Evolutionary conservation across 1,284 basidiomycete genomes (phyloP).

Genomic region (Ustilago tritici): DNA sequence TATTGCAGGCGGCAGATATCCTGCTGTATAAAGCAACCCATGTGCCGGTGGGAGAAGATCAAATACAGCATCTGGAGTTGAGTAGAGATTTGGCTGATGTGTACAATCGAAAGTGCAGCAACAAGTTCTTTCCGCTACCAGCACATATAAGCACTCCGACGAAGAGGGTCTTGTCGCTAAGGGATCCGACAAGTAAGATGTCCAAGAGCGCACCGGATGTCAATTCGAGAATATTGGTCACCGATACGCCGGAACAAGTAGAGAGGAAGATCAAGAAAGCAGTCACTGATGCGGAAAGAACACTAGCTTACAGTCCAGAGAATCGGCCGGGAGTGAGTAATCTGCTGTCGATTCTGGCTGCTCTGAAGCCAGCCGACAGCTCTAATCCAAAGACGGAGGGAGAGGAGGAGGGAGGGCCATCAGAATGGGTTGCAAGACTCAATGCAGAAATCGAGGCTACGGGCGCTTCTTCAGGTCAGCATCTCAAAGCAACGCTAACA

Average conservation of each 20-base stretch:
- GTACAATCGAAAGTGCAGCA: constrained; percentile 78
- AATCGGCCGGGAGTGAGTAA: constrained; percentile 85
- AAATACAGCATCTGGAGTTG: constrained; percentile 91
- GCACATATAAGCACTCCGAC: constrained; percentile 79
- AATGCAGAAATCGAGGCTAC: constrained; percentile 39
- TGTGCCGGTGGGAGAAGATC: constrained; percentile 95
- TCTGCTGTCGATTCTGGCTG: constrained; percentile 77
- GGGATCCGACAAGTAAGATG: constrained; percentile 90
- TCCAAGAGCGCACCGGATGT: constrained; percentile 88
- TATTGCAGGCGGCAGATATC: constrained; percentile 93
- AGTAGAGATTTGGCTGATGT: constrained; percentile 83
- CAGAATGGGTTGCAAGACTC: constrained; percentile 72
- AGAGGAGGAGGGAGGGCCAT: constrained; percentile 14
- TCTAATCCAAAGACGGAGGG: not conserved
- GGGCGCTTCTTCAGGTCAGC: constrained; percentile 75
- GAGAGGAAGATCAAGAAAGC: constrained; percentile 80
- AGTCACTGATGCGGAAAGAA: constrained; percentile 82
- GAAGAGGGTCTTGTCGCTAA: constrained; percentile 80
- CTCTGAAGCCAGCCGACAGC: constrained; percentile 69
- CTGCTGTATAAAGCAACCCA: constrained; percentile 90
- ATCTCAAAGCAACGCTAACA: constrained; percentile 80
- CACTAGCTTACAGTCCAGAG: constrained; percentile 80
- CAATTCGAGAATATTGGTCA: constrained; percentile 86
- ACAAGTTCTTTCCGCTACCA: constrained; percentile 79
- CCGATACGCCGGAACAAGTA: constrained; percentile 79